phyloP scores from a whole-genome alignment of 257 asterid genomes.

The Petrea volubilis region DNA sequence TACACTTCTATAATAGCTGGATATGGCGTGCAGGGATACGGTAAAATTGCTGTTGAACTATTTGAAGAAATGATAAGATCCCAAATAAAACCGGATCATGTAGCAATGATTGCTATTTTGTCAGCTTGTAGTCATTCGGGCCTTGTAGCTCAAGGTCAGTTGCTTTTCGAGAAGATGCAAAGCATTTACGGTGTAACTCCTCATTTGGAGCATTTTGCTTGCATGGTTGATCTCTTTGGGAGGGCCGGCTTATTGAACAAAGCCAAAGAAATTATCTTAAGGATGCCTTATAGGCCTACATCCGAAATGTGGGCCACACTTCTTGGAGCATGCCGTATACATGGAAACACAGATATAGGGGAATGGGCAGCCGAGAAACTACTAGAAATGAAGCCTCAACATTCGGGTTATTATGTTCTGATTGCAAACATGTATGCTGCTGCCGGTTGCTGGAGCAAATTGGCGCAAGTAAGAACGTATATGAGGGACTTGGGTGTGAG shows the following conservation, averaged over 20 bases:
- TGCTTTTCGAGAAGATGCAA: constrained; percentile 63
- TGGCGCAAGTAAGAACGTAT: constrained; percentile 60
- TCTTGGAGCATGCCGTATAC: constrained; percentile 79
- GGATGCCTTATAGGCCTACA: constrained; percentile 70
- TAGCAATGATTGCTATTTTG: constrained; percentile 71
- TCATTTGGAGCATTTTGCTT: constrained; percentile 69
- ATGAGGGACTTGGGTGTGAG: constrained; percentile 85
- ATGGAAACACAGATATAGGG: constrained; percentile 67
- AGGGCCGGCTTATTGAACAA: constrained; percentile 71
- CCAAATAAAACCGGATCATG: constrained; percentile 69
- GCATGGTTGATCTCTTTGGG: constrained; percentile 88
- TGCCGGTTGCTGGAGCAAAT: constrained; percentile 73
- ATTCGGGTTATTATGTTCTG: constrained; percentile 76
- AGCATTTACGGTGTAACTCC: constrained; percentile 53
- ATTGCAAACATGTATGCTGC: constrained; percentile 90
- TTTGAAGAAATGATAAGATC: constrained; percentile 66
- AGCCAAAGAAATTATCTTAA: constrained; percentile 51
- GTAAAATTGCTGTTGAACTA: constrained; percentile 54
- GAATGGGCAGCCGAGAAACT: constrained; percentile 91
- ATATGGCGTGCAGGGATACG: constrained; percentile 80
- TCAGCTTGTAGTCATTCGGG: constrained; percentile 96
- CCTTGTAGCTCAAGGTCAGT: constrained; percentile 59
- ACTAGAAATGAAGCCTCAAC: constrained; percentile 60
- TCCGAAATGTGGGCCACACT: constrained; percentile 88
- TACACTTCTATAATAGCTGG: constrained; percentile 89